Percentiles rank a stretch among this genome's conserved stretches.
phyloP scores from a whole-genome alignment of 345 rosid genomes.

The Heritiera fomes region DNA sequence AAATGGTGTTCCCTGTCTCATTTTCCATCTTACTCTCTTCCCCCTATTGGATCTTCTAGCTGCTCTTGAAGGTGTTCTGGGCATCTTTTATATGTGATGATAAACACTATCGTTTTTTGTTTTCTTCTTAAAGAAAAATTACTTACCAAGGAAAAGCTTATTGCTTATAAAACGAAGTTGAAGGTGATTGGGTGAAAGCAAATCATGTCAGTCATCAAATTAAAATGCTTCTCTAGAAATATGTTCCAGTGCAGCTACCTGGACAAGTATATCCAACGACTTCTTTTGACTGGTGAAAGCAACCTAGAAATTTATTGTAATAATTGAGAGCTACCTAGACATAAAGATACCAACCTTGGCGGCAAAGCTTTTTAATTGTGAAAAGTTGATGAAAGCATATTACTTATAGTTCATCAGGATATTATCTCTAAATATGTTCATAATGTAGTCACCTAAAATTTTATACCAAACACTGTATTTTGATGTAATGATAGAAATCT shows the following conservation, averaged over 20 bases:
- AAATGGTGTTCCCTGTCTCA: neutral
- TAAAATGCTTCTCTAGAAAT: neutral
- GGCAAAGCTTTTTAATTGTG: neutral
- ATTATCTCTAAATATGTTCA: conserved; percentile 4
- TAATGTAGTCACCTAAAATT: neutral
- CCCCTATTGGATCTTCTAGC: neutral
- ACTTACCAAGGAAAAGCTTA: neutral
- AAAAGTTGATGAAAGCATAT: neutral
- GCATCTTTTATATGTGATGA: neutral
- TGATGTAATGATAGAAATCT: neutral
- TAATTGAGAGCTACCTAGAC: neutral
- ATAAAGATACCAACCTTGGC: too few relatives aligned
- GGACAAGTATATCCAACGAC: neutral
- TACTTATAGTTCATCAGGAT: neutral
- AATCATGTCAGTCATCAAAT: neutral
- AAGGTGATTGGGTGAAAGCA: neutral
- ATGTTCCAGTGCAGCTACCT: neutral
- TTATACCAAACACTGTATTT: neutral
- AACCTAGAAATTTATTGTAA: neutral
- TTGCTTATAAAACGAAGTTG: neutral
- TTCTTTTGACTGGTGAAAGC: neutral
- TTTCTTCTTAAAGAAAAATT: neutral
- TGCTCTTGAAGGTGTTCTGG: neutral
- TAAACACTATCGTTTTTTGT: neutral
- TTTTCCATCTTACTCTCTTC: neutral